Base-by-base conservation (phyloP, 2,329 filamentous ascomycete genomes). In the Calonectria naviculata region DNA sequence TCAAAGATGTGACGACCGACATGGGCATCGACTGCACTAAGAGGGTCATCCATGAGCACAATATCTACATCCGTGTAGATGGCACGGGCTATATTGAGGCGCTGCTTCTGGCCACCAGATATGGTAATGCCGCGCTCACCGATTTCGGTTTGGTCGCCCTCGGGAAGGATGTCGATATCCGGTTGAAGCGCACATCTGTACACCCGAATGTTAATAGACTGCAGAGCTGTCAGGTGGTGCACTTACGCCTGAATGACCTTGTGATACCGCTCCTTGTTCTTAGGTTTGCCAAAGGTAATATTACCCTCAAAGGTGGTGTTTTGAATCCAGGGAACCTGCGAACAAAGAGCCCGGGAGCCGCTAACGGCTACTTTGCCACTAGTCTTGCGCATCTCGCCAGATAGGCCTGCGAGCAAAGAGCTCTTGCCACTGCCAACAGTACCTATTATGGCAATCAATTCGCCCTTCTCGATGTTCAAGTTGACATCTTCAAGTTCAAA, bases 271-370 rank as follows among this genome's bases (percentile, higher is more conserved):
- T 86, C 84, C 67, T 88, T 88, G 66, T 97, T 88, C 84, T 93
- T 90, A 0, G 91, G 89, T 76, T 94, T 96, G 10, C 96, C 95
- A 78, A 98, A 98, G 0, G 95, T 84, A 70, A 98, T 97, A 78
- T 98, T 98, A 38, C 97, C 91, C 72, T 91, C 91, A 5, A 98
- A 89, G 0, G 93, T 94, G 0, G 95, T 89, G 79, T 98, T 98
- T 80, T 98, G 96, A 56, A 98, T 98, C 97, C 97, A 98, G 0
- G 97, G 94, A 79, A 97, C 98, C 80, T 98, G 97, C 0, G 96
- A 95, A 75, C 96, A 98, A 78, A 97, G 98, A 0, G 96, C 94
- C 72, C 95, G 88, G 3, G 91, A 92, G 0, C 94, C 94, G 44
- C 95, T 94, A 75, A 97, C 89, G 0, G 90, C 88, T 6, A 97